Evolutionary conservation across 345 rosid species (phyloP), one percentile per base, ranked within the genome.

Genomic region (Lagerstroemia speciosa): DNA sequence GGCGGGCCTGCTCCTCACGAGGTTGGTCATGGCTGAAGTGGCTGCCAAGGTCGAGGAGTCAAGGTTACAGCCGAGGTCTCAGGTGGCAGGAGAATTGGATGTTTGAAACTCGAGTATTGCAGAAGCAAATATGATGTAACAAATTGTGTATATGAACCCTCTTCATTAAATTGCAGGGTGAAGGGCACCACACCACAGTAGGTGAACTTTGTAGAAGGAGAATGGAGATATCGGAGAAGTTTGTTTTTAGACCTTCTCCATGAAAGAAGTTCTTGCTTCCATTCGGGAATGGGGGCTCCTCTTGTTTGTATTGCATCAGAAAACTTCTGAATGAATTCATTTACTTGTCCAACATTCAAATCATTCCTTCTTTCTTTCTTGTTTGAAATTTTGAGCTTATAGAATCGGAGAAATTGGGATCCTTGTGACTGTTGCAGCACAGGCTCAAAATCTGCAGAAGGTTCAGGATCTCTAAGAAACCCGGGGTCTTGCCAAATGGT

Each of bases 1-100:
- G 4, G 90, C 97, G 0, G 99, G 96, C 38, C 78, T 93, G 11
- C 81, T 93, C 68, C 77, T 93, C 64, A 91, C 93, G 22, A 89
- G 76, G 83, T 89, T 91, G 52, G 89, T 89, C 15, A 74, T 86
- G 75, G 90, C 93, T 2, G 99, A 93, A 72, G 95, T 93, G 62
- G 78, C 88, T 52, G 82, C 79, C 10, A 91, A 88, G 86, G 73
- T 91, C 29, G 60, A 53, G 60, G 60, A 53, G 60, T 53, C 60
- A 19, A 53, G 60, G 75, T 62, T 81, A 0, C 83, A 43, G 73
- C 67, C 71, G 12, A 58, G 60, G 29, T 24, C 60, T 24, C 29
- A 24, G 10, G 60, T 53, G 29, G 63, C 34, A 16, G 63, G 19
- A 27, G 63, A 26, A 58, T 58, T 58, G 20, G 63, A 58, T 58